Percentiles rank a stretch among this genome's conserved stretches.
phyloP scores from a whole-genome alignment of 1,284 basidiomycete species.

The Ceratorhiza oryzae-sativae region DNA sequence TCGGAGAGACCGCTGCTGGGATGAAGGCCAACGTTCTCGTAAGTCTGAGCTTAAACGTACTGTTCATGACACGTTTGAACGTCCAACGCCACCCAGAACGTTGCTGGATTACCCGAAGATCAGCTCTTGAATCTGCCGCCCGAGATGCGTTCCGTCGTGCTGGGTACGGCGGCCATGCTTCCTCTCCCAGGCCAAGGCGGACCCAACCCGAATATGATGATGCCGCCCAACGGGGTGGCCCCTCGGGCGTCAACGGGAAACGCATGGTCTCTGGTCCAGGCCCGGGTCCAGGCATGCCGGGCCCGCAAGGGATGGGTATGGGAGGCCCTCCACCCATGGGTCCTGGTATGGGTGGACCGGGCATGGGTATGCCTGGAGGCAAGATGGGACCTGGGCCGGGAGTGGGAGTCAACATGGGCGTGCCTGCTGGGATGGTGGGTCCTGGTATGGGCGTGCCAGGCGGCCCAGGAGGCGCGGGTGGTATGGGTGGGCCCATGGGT shows the following conservation, averaged over 20 bases:
- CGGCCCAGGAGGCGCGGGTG: slow-evolving; percentile 13
- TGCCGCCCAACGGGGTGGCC: slow-evolving; percentile 44
- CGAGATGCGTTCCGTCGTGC: slow-evolving; percentile 80
- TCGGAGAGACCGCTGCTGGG: slow-evolving; percentile 79
- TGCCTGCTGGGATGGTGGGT: slow-evolving; percentile 38
- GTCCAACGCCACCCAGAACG: slow-evolving; percentile 60
- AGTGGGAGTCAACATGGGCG: slow-evolving; percentile 22
- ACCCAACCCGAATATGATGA: slow-evolving; percentile 48
- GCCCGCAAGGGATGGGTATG: slow-evolving; percentile 54
- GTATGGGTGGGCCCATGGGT: slow-evolving; percentile 36
- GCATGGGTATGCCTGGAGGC: slow-evolving; percentile 5
- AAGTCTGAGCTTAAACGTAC: not conserved
- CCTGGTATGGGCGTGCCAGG: slow-evolving; percentile 44
- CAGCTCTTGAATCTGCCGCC: slow-evolving; percentile 70
- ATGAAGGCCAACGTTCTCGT: slow-evolving; percentile 71
- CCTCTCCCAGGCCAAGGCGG: slow-evolving; percentile 55
- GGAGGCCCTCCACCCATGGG: slow-evolving; percentile 43
- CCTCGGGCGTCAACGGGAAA: slow-evolving; percentile 62
- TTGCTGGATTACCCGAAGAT: slow-evolving; percentile 80
- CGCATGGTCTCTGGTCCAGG: slow-evolving; percentile 46
- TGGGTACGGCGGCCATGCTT: slow-evolving; percentile 76
- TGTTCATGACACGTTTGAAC: not conserved
- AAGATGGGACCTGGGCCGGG: slow-evolving; percentile 17
- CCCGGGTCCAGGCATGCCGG: slow-evolving; percentile 56
- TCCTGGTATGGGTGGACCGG: slow-evolving; percentile 46